A percentile compares a stretch with the other conserved stretches of the same genome.
phyloP scores from a whole-genome alignment of 441 rosid genomes.

The Croton laevigatus region DNA sequence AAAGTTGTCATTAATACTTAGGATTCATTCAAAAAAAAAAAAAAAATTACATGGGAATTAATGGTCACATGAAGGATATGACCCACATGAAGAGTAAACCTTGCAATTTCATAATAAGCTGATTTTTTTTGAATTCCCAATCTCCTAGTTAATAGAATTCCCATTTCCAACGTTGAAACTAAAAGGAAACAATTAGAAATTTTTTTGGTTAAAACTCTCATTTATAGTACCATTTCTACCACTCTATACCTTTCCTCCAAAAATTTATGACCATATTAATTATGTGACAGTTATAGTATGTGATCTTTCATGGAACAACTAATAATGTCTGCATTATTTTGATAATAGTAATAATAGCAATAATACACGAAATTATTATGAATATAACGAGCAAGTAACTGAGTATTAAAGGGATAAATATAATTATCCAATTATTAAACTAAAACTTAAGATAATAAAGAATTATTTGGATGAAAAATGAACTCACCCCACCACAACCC shows the following conservation, averaged over 20 bases:
- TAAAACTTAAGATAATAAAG: conserved; percentile 4
- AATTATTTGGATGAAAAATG: not conserved
- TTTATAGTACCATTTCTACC: conserved; percentile 30
- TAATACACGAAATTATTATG: not conserved
- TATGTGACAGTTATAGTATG: conserved; percentile 20
- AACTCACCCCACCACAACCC: conserved; percentile 4
- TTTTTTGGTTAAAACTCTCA: conserved; percentile 10
- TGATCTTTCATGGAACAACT: conserved; percentile 3
- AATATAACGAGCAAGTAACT: not conserved
- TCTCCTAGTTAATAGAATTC: not conserved
- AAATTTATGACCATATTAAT: conserved; percentile 31
- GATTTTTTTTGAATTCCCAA: not conserved
- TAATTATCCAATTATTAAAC: conserved; percentile 25
- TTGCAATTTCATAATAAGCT: conserved; percentile 4
- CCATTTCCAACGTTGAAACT: conserved; percentile 20
- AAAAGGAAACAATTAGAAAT: not conserved
- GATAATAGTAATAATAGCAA: not conserved
- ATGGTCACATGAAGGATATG: conserved; percentile 30
- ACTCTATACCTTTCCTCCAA: not conserved
- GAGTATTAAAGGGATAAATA: not conserved
- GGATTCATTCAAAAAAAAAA: not conserved
- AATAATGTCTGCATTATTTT: not conserved
- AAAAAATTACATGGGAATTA: conserved; percentile 14
- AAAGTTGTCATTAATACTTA: not conserved
- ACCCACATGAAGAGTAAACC: conserved; percentile 18